A percentile compares a stretch with the other conserved stretches of the same genome.
Conservation (phyloP, 768 basidiomycete species). For the Candolleomyces aberdarensis region DNA sequence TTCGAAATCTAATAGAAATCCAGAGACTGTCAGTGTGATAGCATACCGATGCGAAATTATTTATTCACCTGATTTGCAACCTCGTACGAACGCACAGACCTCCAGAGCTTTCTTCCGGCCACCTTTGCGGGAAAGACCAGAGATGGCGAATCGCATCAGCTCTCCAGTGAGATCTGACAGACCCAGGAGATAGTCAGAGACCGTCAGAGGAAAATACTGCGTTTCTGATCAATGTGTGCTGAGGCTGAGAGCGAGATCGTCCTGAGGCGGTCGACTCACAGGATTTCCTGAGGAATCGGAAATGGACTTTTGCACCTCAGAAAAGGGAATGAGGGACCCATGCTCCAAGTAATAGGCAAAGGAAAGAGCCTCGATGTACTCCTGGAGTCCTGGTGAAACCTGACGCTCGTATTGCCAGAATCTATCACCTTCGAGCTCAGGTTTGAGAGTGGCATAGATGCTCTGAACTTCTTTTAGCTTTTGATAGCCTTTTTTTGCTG, state of each 20-base stretch:
- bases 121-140: slow-evolving; percentile 66
- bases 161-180: slow-evolving; percentile 95
- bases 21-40: background rate
- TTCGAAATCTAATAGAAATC: slow-evolving; percentile 59
- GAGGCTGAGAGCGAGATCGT: background rate
- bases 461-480: slow-evolving; percentile 67
- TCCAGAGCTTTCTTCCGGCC: slow-evolving; percentile 60
- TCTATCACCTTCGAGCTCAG: slow-evolving; percentile 60
- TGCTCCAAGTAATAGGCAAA: slow-evolving; percentile 84
- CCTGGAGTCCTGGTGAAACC: slow-evolving; percentile 82
- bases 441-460: slow-evolving; percentile 59
- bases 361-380: slow-evolving; percentile 92
- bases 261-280: slow-evolving; percentile 41
- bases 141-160: slow-evolving; percentile 93
- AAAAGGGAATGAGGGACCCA: slow-evolving; percentile 61
- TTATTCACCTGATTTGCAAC: slow-evolving; percentile 65
- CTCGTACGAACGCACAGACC: slow-evolving; percentile 69
- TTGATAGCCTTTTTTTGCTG: slow-evolving; percentile 47
- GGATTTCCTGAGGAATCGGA: slow-evolving; percentile 57
- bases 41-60: background rate
- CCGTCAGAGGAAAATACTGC: slow-evolving; percentile 74
- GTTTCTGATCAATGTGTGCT: slow-evolving; percentile 9
- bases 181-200: slow-evolving; percentile 88
- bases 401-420: slow-evolving; percentile 80
- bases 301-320: slow-evolving; percentile 64